These are phyloP conservation scores for Knufia petricola DNA, from an alignment of 2,329 filamentous ascomycete species.

Conservation along the genomic window DNA sequence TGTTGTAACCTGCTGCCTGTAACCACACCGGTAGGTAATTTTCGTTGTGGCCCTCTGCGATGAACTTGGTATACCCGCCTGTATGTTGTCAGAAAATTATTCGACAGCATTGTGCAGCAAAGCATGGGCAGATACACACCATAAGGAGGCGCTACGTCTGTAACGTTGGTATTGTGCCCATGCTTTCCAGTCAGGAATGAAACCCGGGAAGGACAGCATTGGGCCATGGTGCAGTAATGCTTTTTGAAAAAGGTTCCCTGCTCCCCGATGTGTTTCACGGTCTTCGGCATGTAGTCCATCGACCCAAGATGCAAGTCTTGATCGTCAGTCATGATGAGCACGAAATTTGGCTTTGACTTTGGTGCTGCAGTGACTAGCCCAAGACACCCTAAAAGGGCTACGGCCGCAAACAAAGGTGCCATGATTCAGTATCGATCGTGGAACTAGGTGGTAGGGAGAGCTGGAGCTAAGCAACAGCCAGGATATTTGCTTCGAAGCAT, in stretches of 20 bases:
- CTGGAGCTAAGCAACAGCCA: no score
- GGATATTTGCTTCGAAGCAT: no score
- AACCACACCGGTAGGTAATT: constrained; percentile 63
- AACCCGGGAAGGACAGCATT: constrained; percentile 58
- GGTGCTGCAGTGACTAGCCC: no score
- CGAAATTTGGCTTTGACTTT: constrained; percentile 47
- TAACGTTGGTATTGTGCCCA: constrained; percentile 62
- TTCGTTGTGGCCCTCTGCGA: constrained; percentile 54
- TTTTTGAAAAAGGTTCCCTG: constrained; percentile 50
- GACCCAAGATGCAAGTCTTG: constrained; percentile 55
- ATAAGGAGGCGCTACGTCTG: constrained; percentile 32
- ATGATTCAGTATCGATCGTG: no score
- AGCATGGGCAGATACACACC: background rate
- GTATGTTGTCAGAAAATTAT: background rate
- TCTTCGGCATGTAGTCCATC: constrained; percentile 48
- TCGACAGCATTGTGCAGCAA: background rate
- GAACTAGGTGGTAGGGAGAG: no score
- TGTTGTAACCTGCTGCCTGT: constrained; percentile 58
- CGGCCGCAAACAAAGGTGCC: no score
- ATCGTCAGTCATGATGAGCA: constrained; percentile 60
- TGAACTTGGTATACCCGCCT: constrained; percentile 56
- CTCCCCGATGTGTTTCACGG: constrained; percentile 45
- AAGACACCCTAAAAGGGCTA: no score
- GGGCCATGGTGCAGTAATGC: constrained; percentile 54
- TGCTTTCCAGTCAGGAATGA: constrained; percentile 54